These are phyloP conservation scores for Leccinellum albellum DNA, from an alignment of 768 basidiomycete genomes.

Conservation along the genomic window DNA sequence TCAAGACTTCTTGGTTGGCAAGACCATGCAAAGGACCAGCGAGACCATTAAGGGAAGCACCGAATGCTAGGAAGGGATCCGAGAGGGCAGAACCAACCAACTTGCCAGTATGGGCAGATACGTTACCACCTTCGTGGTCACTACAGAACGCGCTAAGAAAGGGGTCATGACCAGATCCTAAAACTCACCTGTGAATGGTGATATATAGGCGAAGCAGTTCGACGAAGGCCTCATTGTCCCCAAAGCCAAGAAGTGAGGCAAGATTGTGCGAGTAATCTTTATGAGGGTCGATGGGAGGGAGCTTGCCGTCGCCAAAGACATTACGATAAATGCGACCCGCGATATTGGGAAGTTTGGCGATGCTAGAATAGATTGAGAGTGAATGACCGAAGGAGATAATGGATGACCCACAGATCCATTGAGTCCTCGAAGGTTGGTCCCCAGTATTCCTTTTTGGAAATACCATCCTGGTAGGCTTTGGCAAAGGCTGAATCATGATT, in stretches of 20 bases:
- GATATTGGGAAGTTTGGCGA: constrained; percentile 95
- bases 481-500: constrained; percentile 97
- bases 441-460: constrained; percentile 97
- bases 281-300: constrained; percentile 73
- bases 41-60: constrained; percentile 90
- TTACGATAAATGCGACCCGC: constrained; percentile 91
- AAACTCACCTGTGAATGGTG: constrained; percentile 81
- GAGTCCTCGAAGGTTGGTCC: constrained; percentile 85
- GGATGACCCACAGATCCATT: constrained; percentile 68
- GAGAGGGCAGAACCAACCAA: constrained; percentile 93
- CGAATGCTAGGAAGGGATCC: constrained; percentile 94
- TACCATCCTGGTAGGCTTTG: constrained; percentile 88
- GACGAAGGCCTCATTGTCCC: constrained; percentile 81
- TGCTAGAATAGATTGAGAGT: constrained; percentile 42
- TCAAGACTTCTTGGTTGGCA: constrained; percentile 94
- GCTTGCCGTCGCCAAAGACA: constrained; percentile 83
- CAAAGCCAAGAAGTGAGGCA: constrained; percentile 86
- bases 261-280: constrained; percentile 93
- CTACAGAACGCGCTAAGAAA: constrained; percentile 31
- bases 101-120: constrained; percentile 93
- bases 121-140: constrained; percentile 98
- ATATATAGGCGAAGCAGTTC: constrained; percentile 95
- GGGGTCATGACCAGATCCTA: not conserved
- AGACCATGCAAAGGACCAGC: constrained; percentile 97
- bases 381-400: not conserved